Percentiles rank a stretch among this genome's conserved stretches.
Conservation (phyloP, 305 asterid genomes). For the Ajuga reptans region DNA sequence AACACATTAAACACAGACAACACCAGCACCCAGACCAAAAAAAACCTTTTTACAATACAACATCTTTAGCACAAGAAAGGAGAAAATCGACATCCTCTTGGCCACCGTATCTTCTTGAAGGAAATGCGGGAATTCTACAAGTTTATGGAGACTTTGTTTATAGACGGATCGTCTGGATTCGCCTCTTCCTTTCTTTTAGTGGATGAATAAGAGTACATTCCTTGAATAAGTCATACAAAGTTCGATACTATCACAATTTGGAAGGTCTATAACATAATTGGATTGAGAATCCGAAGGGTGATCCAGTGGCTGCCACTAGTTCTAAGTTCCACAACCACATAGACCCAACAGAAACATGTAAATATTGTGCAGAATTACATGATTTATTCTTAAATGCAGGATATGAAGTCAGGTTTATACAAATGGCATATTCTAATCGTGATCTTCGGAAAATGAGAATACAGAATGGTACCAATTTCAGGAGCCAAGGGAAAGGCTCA, state of each 20-base stretch:
- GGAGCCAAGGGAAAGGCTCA: slow-evolving; percentile 28
- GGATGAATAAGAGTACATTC: not conserved
- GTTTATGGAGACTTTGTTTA: not conserved
- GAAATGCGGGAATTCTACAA: not conserved
- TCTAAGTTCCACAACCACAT: not conserved
- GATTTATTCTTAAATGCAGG: not conserved
- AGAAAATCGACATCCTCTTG: not conserved
- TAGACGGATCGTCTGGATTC: not conserved
- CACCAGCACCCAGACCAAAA: not conserved
- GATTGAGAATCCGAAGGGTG: not conserved
- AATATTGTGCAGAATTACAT: not conserved
- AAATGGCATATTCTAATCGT: not conserved
- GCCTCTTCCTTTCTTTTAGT: not conserved
- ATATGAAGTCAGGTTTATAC: not conserved
- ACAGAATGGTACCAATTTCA: slow-evolving; percentile 23
- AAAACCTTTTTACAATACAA: not conserved
- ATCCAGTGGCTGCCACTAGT: not conserved
- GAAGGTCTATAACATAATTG: not conserved
- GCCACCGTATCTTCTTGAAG: slow-evolving; percentile 1
- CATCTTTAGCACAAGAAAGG: not conserved
- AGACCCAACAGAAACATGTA: not conserved
- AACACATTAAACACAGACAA: slow-evolving; percentile 3
- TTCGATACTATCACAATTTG: not conserved
- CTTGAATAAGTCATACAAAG: not conserved
- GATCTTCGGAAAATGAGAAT: not conserved